Base-by-base conservation (phyloP, 2,329 filamentous ascomycete species). In the Neonectria magnoliae region DNA sequence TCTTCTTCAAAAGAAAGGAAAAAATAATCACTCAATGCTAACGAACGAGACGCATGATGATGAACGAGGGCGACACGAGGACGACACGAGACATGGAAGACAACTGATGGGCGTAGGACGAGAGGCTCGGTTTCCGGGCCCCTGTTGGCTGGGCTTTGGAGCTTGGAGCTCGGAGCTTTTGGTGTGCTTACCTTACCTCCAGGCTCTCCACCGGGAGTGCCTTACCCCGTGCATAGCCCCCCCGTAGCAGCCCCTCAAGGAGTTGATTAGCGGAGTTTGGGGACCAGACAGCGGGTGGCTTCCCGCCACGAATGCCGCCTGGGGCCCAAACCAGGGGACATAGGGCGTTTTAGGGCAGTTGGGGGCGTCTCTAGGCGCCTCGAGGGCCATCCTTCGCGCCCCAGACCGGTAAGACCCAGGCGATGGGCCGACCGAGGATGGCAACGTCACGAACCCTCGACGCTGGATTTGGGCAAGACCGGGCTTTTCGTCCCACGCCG, bases 21-120 rank as follows among this genome's bases (percentile, higher is more conserved):
- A 42, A 55, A 52, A 31, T 50, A 13, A 57, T 14, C 55, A 29
- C 36, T 14, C 55, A 55, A 27, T 53, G 55, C 60, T 50, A 70
- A 70, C 62, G 59, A 66, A 54, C 41, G 56, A 45, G 47, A 47
- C 52, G 31, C 67, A 69, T 67, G 31, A 55, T 60, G 48, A 51
- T 51, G 48, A 51, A 51, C 29, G 42, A 58, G 50, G 60, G 41
- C 25, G 27, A 60, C 33, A 56, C 57, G 42, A 42, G 45, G 42
- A 42, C 54, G 62, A 57, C 4, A 50, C 27, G 52, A 56, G 52
- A 64, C 65, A 60, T 55, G 52, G 51, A 57, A 65, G 18, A 42
- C 38, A 27, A 50, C 51, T 27, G 36, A 47, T 53, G 57, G 57
- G 60, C 45, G 50, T 53, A 29, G 16, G 60, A 57, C 57, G 38